These are phyloP conservation scores for Candida arabinofermentans DNA, from an alignment of 805 yeast genomes.

Conservation along the genomic window DNA sequence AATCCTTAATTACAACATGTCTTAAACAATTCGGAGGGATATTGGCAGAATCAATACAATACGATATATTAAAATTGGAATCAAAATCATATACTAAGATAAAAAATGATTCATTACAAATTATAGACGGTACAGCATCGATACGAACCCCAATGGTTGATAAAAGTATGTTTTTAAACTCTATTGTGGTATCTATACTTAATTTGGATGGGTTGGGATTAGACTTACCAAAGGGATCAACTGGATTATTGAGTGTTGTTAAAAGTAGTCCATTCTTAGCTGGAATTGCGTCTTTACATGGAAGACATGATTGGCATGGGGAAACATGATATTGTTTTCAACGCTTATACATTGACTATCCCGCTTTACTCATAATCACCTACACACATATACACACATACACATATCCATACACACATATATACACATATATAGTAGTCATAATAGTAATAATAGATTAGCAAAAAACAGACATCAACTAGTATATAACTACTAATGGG, in stretches of 20 bases:
- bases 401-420: no score
- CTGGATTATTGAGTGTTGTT: slow-evolving; percentile 12
- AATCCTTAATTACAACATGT: slow-evolving; percentile 17
- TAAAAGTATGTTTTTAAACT: slow-evolving; percentile 12
- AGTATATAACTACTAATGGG: no score
- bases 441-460: no score
- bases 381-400: no score
- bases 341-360: no score
- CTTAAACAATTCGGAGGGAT: slow-evolving; percentile 24
- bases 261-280: slow-evolving; percentile 18
- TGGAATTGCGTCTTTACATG: slow-evolving; percentile 14
- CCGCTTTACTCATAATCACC: no score
- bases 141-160: slow-evolving; percentile 24
- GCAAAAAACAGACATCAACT: no score
- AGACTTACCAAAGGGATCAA: not conserved
- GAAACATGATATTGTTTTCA: no score
- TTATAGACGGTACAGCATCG: slow-evolving; percentile 7
- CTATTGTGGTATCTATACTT: slow-evolving; percentile 13
- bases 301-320: not conserved
- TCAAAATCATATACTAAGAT: not conserved
- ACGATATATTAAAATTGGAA: slow-evolving; percentile 18
- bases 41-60: slow-evolving; percentile 25
- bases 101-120: not conserved
- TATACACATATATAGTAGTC: no score
- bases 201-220: slow-evolving; percentile 9